Evolutionary conservation across 139 green algal species (phyloP).

Genomic region (Chlorella vulgaris): DNA sequence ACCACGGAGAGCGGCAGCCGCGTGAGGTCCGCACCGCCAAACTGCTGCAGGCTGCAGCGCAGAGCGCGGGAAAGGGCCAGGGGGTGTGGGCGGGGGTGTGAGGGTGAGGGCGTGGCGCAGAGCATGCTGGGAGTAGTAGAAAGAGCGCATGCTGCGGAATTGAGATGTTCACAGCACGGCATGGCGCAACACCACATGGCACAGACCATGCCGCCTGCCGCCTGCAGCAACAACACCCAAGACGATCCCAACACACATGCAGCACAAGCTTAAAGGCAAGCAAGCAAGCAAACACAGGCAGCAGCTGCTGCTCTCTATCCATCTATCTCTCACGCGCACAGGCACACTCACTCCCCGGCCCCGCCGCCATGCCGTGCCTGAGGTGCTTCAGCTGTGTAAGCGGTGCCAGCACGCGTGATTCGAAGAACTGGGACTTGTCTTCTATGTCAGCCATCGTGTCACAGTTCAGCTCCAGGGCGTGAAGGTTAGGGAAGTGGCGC

Average conservation of each 20-base stretch:
- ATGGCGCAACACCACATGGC: no score
- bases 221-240: no score
- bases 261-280: no score
- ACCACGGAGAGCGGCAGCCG: conserved; percentile 12
- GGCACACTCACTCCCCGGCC: not conserved
- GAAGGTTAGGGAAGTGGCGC: not conserved
- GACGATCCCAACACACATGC: no score
- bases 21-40: conserved; percentile 11
- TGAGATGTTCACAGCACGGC: no score
- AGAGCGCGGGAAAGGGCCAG: not conserved
- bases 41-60: conserved; percentile 7
- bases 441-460: not conserved
- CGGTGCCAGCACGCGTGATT: conserved; percentile 12
- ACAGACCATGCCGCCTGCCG: no score
- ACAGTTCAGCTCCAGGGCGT: conserved; percentile 1
- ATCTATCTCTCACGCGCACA: not conserved
- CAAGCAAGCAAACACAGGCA: no score
- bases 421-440: not conserved
- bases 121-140: not conserved
- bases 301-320: not conserved
- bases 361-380: no score
- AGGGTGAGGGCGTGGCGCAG: not conserved
- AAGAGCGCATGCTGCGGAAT: no score
- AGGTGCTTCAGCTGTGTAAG: conserved; percentile 11
- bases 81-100: not conserved